phyloP scores from a whole-genome alignment of 805 yeast species.

The Candida gorgasii region DNA sequence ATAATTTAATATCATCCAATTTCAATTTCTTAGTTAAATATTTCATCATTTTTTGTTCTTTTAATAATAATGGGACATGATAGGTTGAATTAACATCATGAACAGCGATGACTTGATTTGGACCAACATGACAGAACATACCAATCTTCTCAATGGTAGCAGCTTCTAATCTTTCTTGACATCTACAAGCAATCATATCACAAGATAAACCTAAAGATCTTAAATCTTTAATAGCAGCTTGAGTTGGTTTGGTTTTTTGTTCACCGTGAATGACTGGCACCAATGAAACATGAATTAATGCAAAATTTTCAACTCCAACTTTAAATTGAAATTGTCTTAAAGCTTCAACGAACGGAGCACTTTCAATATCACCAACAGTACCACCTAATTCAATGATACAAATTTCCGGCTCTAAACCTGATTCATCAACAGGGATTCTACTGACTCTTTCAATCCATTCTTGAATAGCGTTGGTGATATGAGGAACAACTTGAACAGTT shows the following conservation, averaged over 20 bases:
- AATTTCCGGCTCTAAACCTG: slow-evolving; percentile 88
- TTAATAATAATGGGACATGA: slow-evolving; percentile 90
- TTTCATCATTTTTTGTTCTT: slow-evolving; percentile 81
- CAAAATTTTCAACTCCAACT: slow-evolving; percentile 91
- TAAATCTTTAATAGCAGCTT: slow-evolving; percentile 96
- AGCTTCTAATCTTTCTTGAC: slow-evolving; percentile 75
- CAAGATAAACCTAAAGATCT: slow-evolving; percentile 94
- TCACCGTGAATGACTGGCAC: slow-evolving; percentile 99
- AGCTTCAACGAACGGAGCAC: slow-evolving; percentile 99
- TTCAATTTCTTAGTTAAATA: slow-evolving; percentile 69
- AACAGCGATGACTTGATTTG: slow-evolving; percentile 96
- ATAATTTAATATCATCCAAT: slow-evolving; percentile 45
- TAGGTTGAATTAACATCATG: slow-evolving; percentile 96
- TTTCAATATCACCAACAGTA: slow-evolving; percentile 98
- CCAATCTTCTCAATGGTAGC: slow-evolving; percentile 94
- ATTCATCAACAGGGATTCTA: slow-evolving; percentile 84
- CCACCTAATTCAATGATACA: slow-evolving; percentile 99
- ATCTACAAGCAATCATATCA: slow-evolving; percentile 97
- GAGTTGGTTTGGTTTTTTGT: slow-evolving; percentile 99
- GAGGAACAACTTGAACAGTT: slow-evolving; percentile 99
- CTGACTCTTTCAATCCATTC: slow-evolving; percentile 97
- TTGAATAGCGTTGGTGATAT: slow-evolving; percentile 94
- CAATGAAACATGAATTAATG: slow-evolving; percentile 92
- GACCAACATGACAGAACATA: slow-evolving; percentile 98
- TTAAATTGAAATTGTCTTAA: slow-evolving; percentile 98